Base-by-base conservation (phyloP, 768 basidiomycete species). In the Austroboletus eburneus region DNA sequence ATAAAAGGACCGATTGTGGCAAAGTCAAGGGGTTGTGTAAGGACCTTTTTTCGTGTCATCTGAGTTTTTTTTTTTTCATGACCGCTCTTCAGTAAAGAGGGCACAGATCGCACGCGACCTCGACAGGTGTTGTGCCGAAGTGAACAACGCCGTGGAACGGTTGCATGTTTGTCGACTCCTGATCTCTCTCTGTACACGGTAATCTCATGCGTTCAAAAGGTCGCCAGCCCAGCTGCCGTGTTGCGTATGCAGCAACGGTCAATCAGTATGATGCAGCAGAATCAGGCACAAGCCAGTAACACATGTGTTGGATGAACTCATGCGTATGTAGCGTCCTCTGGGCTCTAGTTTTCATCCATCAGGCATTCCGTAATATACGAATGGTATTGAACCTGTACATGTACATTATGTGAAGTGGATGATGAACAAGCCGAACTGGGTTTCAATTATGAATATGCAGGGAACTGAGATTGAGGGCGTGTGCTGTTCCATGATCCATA, bases 31-130 rank as follows among this genome's bases (percentile, higher is more conserved):
- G 67, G 20, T 70, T 74, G 42, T 42, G 79, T 78, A 45, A 58
- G 73, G 48, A 17, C 16, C 1, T 30, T 25, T 25, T 4, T 25
- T 37, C 27, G 43, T 9, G 45, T 18, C 14, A n/a, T 4, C 30
- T 14, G 37, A 3, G 32, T 29, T 10, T 18, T 52, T 45, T 62
- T 20, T 22, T 14, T 52, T 45, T 62, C 34, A 62, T 23, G 9
- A 18, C 2, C 18, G 12, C 17, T 25, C 17, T 7, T 39, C 22
- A 4, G 79, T 74, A 24, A 77, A 69, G 44, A 72, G 63, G 22
- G 58, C 58, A 2, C 74, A 77, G 18, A 78, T 80, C 30, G 71
- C 64, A 41, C 63, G 70, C n/a, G 71, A 71, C 6, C 67, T 80
- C 30, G 70, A 73, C 34, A 60, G 58, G 43, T 79, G 72, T 48